These are phyloP conservation scores for Aegilops tauschii DNA, from an alignment of 176 grass and related monocot genomes.

Conservation along the genomic window DNA sequence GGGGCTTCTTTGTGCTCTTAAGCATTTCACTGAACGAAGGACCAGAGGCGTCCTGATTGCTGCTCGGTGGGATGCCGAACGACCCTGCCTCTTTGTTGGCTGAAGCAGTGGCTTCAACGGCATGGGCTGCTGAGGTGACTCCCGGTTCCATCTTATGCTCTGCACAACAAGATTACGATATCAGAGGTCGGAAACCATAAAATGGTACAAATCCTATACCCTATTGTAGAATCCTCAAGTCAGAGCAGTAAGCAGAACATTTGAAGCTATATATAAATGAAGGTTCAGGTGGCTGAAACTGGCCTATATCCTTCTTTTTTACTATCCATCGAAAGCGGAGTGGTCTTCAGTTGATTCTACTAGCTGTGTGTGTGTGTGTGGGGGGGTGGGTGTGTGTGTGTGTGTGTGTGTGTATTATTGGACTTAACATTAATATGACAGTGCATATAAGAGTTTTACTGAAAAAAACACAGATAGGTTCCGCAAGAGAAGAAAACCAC, in stretches of 20 bases:
- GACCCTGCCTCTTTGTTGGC: conserved; percentile 60
- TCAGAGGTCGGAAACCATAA: neutral
- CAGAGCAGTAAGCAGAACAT: neutral
- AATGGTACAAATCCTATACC: neutral
- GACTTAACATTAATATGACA: neutral
- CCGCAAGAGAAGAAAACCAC: neutral
- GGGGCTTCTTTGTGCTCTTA: conserved; percentile 89
- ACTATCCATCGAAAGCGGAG: neutral
- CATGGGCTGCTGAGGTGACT: conserved; percentile 10
- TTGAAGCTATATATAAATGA: neutral
- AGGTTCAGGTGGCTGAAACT: neutral
- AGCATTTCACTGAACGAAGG: conserved; percentile 85
- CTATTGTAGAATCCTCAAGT: neutral
- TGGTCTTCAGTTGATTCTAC: neutral
- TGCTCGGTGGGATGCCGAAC: conserved; percentile 30
- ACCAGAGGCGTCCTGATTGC: conserved; percentile 53
- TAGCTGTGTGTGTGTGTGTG: neutral
- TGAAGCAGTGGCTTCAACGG: conserved; percentile 36
- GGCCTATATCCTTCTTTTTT: neutral
- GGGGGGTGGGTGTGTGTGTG: too few species aligned
- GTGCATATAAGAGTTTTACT: neutral
- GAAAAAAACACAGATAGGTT: neutral
- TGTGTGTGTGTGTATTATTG: too few species aligned
- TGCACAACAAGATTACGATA: conserved; percentile 13
- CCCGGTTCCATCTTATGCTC: conserved; percentile 48